Evolutionary conservation across 1,284 basidiomycete species (phyloP).

Genomic region (Apiotrichum mycotoxinovorans): DNA sequence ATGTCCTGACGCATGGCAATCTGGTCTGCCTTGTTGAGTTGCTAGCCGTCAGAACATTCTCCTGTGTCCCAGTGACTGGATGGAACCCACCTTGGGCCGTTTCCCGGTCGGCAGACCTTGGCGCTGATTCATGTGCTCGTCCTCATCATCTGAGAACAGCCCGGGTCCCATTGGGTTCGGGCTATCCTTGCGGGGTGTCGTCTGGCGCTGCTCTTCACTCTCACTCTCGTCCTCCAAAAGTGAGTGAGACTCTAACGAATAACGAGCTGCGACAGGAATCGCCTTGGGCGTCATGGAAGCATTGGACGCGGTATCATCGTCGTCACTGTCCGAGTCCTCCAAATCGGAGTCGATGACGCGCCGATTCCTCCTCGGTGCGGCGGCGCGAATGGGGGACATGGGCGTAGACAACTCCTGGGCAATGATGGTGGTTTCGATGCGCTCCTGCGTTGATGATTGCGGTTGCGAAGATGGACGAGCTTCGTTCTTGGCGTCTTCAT

Average conservation of each 20-base stretch:
- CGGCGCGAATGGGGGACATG: background rate
- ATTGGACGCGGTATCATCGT: background rate
- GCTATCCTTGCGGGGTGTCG: background rate
- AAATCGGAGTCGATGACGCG: slow-evolving; percentile 1
- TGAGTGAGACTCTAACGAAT: background rate
- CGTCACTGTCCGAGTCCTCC: background rate
- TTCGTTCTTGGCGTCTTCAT: no score
- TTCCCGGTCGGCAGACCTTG: background rate
- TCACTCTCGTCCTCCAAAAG: background rate
- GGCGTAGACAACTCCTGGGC: background rate
- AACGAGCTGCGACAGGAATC: background rate
- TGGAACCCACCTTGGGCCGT: no score
- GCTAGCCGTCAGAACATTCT: slow-evolving; percentile 14
- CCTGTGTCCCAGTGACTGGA: no score
- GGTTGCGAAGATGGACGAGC: no score
- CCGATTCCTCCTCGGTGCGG: background rate
- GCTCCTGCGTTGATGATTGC: no score
- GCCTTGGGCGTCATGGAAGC: background rate
- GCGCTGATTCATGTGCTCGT: slow-evolving; percentile 18
- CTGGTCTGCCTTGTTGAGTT: slow-evolving; percentile 32
- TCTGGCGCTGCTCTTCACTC: background rate
- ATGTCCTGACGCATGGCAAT: slow-evolving; percentile 30
- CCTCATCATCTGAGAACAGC: slow-evolving; percentile 19
- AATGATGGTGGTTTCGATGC: no score
- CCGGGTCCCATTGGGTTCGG: background rate